phyloP scores from a whole-genome alignment of 805 yeast species.

The Teunomyces atbi region DNA sequence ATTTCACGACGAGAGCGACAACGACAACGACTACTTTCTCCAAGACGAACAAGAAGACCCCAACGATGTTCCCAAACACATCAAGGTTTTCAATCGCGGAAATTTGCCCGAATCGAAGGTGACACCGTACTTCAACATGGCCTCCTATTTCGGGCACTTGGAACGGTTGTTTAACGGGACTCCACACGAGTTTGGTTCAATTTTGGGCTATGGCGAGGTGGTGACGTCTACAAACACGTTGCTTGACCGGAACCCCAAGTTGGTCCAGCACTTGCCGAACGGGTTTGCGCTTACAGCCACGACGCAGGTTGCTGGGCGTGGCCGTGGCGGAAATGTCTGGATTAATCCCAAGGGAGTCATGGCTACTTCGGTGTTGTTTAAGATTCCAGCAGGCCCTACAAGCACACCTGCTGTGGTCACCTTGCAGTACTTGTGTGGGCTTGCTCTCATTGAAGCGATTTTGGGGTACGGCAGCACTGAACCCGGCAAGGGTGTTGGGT shows the following conservation, averaged over 20 bases:
- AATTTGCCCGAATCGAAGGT: slow-evolving; percentile 47
- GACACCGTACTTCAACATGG: slow-evolving; percentile 75
- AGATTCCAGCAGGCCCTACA: slow-evolving; percentile 41
- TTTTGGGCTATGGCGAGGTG: slow-evolving; percentile 78
- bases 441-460: slow-evolving; percentile 82
- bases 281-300: slow-evolving; percentile 74
- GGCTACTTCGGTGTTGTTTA: slow-evolving; percentile 72
- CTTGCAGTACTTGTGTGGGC: slow-evolving; percentile 77
- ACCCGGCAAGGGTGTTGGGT: slow-evolving; percentile 48
- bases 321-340: slow-evolving; percentile 95
- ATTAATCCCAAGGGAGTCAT: slow-evolving; percentile 90
- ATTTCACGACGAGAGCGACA: slow-evolving; percentile 40
- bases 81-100: slow-evolving; percentile 46
- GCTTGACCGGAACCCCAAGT: slow-evolving; percentile 66
- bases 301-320: slow-evolving; percentile 86
- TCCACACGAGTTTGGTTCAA: slow-evolving; percentile 53
- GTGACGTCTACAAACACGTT: slow-evolving; percentile 83
- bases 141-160: slow-evolving; percentile 50
- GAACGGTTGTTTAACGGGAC: slow-evolving; percentile 18
- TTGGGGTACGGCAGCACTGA: slow-evolving; percentile 48
- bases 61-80: slow-evolving; percentile 51
- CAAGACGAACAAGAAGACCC: slow-evolving; percentile 47
- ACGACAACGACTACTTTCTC: slow-evolving; percentile 17
- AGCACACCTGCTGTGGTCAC: slow-evolving; percentile 57
- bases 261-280: slow-evolving; percentile 61